Percentiles rank a stretch among this genome's conserved stretches.
phyloP scores from a whole-genome alignment of 1,284 basidiomycete species.

The Leucoagaricus sp. region DNA sequence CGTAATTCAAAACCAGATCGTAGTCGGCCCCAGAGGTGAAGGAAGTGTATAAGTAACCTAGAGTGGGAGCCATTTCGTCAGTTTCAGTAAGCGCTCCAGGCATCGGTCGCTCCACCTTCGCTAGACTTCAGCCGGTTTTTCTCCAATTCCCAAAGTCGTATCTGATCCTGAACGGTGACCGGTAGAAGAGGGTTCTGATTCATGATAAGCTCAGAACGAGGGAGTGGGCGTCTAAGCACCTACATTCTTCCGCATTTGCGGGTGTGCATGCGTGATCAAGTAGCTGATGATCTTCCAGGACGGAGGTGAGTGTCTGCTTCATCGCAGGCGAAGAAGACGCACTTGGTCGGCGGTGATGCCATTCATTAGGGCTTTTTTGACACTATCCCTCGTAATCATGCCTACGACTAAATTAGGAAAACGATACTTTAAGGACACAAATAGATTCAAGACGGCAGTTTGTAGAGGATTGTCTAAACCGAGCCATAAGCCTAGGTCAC shows the following conservation, averaged over 20 bases:
- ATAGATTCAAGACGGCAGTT: slow-evolving; percentile 95
- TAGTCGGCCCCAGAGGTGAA: slow-evolving; percentile 89
- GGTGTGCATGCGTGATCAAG: slow-evolving; percentile 92
- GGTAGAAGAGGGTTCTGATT: slow-evolving; percentile 84
- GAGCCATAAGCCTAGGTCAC: slow-evolving; percentile 23
- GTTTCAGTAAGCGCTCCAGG: slow-evolving; percentile 14
- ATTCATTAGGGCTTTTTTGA: slow-evolving; percentile 91
- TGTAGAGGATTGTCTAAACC: slow-evolving; percentile 87
- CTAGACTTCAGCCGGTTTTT: slow-evolving; percentile 87
- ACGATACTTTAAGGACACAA: slow-evolving; percentile 89
- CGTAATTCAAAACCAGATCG: slow-evolving; percentile 85
- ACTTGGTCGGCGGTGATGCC: slow-evolving; percentile 98
- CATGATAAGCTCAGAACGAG: slow-evolving; percentile 18
- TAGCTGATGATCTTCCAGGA: slow-evolving; percentile 87
- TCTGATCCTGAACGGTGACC: slow-evolving; percentile 97
- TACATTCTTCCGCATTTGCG: slow-evolving; percentile 96
- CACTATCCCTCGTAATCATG: slow-evolving; percentile 91
- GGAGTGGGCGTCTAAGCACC: slow-evolving; percentile 29
- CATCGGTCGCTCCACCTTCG: slow-evolving; percentile 58
- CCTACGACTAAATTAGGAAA: slow-evolving; percentile 98
- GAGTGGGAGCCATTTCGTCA: slow-evolving; percentile 22
- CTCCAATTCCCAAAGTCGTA: slow-evolving; percentile 97
- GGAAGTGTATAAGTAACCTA: slow-evolving; percentile 87
- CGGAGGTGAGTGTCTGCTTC: slow-evolving; percentile 17
- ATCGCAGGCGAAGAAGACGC: slow-evolving; percentile 24